phyloP scores from a whole-genome alignment of 345 rosid genomes.

The Lepidium didymum region DNA sequence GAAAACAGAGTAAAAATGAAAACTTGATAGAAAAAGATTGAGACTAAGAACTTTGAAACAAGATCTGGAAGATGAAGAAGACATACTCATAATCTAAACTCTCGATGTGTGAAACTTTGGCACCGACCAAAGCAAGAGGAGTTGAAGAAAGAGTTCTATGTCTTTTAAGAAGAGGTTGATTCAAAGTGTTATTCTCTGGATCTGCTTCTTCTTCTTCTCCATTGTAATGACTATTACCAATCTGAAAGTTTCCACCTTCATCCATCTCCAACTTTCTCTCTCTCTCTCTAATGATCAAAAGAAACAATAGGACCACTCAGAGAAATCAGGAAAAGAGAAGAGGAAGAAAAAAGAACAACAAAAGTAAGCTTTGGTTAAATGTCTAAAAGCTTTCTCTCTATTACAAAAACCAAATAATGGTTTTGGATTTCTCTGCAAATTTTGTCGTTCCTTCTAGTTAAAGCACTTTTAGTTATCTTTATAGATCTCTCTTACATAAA shows the following conservation, averaged over 20 bases:
- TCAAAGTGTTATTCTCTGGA: conserved; percentile 32
- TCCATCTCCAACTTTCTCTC: conserved; percentile 15
- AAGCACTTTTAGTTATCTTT: conserved; percentile 9
- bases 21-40: background rate
- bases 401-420: background rate
- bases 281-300: background rate
- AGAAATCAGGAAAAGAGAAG: background rate
- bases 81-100: conserved; percentile 89
- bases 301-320: conserved; percentile 1
- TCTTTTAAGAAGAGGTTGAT: conserved; percentile 73
- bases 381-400: conserved; percentile 10
- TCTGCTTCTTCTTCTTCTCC: conserved; percentile 27
- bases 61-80: background rate
- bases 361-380: conserved; percentile 15
- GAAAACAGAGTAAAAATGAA: background rate
- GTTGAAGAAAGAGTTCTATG: conserved; percentile 65
- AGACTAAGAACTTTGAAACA: background rate
- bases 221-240: conserved; percentile 22
- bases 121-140: conserved; percentile 81
- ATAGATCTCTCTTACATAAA: conserved; percentile 10
- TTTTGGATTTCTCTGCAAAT: conserved; percentile 10
- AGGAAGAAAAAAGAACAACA: background rate
- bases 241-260: conserved; percentile 27
- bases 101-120: conserved; percentile 82
- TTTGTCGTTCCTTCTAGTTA: conserved; percentile 16